Evolutionary conservation across 768 basidiomycete species (phyloP).

Genomic region (Termitomyces sp.): DNA sequence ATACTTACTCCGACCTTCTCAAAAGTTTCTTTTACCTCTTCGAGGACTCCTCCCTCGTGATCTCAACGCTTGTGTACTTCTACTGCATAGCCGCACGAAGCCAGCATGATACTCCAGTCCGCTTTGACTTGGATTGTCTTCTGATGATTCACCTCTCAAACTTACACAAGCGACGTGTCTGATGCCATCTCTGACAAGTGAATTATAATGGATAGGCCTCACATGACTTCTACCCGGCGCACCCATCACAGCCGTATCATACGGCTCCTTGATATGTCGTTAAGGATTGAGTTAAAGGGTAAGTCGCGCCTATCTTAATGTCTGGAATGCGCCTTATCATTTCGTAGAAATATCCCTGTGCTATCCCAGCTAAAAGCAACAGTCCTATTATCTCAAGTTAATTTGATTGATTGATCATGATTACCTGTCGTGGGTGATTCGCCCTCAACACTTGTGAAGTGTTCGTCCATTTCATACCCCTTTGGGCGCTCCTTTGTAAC

Average conservation of each 20-base stretch:
- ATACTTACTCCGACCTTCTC: conserved; percentile 10
- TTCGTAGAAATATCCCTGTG: neutral
- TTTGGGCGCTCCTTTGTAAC: neutral
- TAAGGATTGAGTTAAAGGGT: neutral
- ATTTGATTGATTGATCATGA: neutral
- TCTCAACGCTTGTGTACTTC: neutral
- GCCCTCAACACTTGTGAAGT: neutral
- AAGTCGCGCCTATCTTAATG: neutral
- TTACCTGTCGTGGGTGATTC: neutral
- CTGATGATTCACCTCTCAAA: neutral
- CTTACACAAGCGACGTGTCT: neutral
- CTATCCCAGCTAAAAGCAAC: neutral
- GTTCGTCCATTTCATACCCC: neutral
- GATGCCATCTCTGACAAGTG: neutral
- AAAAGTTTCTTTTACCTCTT: neutral
- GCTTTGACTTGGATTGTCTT: neutral
- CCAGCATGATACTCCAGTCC: neutral
- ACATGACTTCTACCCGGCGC: neutral
- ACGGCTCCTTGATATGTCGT: neutral
- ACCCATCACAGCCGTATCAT: neutral
- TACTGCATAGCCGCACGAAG: neutral
- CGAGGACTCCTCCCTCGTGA: neutral
- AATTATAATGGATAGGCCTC: neutral
- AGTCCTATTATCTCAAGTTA: neutral
- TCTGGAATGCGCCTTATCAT: neutral